These are phyloP conservation scores for Cicer cuneatum DNA, from an alignment of 306 rosid species.

Conservation along the genomic window DNA sequence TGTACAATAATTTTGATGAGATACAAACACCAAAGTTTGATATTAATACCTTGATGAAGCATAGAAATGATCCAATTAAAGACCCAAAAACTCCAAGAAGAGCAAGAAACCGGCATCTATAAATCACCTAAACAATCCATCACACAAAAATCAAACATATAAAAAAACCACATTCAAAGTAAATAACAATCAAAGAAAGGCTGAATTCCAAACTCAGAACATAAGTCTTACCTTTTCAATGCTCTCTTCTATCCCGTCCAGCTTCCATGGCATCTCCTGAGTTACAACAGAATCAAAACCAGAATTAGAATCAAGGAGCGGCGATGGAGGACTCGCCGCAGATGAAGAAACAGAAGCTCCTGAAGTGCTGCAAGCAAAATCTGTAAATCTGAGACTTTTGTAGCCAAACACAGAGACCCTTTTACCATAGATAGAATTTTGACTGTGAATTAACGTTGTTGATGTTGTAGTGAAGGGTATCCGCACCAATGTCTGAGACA, in stretches of 20 bases:
- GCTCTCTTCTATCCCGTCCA: conserved; percentile 56
- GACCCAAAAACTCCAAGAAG: conserved; percentile 89
- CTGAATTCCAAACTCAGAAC: neutral
- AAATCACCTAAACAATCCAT: conserved; percentile 59
- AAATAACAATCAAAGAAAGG: neutral
- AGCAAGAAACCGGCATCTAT: conserved; percentile 77
- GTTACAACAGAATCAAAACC: conserved; percentile 40
- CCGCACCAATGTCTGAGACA: conserved; percentile 49
- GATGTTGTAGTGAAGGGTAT: conserved; percentile 41
- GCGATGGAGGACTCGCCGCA: conserved; percentile 43
- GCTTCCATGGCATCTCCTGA: conserved; percentile 33
- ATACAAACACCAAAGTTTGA: neutral
- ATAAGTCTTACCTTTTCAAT: conserved; percentile 61
- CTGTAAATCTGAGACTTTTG: conserved; percentile 38
- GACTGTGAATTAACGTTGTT: conserved; percentile 13
- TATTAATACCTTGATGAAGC: conserved; percentile 78
- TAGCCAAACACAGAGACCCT: conserved; percentile 42
- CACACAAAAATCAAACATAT: conserved; percentile 1
- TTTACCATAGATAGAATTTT: conserved; percentile 39
- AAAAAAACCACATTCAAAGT: neutral
- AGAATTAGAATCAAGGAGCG: conserved; percentile 43
- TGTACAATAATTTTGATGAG: neutral
- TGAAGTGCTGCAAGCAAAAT: conserved; percentile 46
- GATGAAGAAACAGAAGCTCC: conserved; percentile 55
- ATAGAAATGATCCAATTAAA: conserved; percentile 73